Evolutionary conservation across 2,329 filamentous ascomycete species (phyloP), one percentile per base, ranked within the genome.

Genomic region (Pseudogymnoascus sp.): DNA sequence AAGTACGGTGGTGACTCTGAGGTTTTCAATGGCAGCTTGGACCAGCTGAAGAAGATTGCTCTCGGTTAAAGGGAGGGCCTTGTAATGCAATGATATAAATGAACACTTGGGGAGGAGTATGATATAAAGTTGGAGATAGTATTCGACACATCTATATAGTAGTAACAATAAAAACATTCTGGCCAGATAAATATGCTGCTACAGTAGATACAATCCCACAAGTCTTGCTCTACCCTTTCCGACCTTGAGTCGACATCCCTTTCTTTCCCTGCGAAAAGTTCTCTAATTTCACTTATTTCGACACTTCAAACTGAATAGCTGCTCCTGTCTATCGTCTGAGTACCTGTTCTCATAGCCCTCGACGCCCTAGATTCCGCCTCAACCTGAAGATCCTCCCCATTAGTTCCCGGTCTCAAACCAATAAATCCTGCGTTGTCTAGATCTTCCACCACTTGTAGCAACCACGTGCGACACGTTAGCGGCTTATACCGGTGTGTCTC

Each of bases 1-100:
- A 64, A 68, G 11, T 80, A 77, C 67, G 78, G 79, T n/a, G 80
- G 80, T 0, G 79, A 82, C 64, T 78, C 76, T 11, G 78, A 82
- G 64, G 67, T 74, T 6, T 82, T 81, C 65, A 82, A 81, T 66
- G 80, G 80, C 11, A 71, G 67, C 61, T 60, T 70, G 60, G 67
- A 65, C 3, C 60, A 67, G 11, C 67, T 78, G 59, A 68, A 71
- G 70, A 72, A 67, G 57, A 65, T 75, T 61, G 72, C 72, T 34
- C 72, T 60, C 65, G 54, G 62, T 34, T 57, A 61, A 59, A 59
- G 22, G 6, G 8, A 16, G 25, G 2, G 14, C 9, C 8, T 50
- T 14, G 16, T 30, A 5, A 6, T 14, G 2, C 7, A 30, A 50
- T 2, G 41, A 28, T 7, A 32, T 7, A 32, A 7, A 32, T 32